Evolutionary conservation across 1,284 basidiomycete genomes (phyloP), one percentile per base, ranked within the genome.

Genomic region (Rhodotorula sp.): DNA sequence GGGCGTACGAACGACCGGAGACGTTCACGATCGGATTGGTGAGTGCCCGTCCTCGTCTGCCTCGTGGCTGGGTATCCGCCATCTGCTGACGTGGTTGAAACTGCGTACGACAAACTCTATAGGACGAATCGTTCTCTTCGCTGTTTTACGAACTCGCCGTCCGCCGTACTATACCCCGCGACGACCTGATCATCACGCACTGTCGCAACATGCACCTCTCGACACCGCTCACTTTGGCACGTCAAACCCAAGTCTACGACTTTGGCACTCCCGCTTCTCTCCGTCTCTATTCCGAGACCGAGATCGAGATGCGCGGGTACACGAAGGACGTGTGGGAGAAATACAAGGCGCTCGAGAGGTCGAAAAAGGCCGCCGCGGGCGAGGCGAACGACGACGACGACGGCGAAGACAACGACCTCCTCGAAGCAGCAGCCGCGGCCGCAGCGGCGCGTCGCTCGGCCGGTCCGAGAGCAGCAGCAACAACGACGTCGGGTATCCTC

Each of bases 261-360:
- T 72, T 69, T 7, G 71, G 71, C n/a, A 72, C 71, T 19, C 68
- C 71, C 23, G 48, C 43, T 2, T 64, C 68, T 2, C 66, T 72
- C 55, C 34, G 50, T 7, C 31, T 69, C 31, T 2, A 14, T 0
- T 3, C 62, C 4, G 49, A 56, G 1, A 23, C 5, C 3, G 34
- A 31, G 7, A 63, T 47, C 3, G 18, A 55, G 5, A 55, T 72
- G 54, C 43, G 38, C 21, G 68, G 59, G 1, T 72, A 69, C 38
- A 65, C 65, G 19, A 7, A 8, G 16, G 55, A 62, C 3, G 56
- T 67, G 1, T 72, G 71, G 71, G 38, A 50, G 5, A 65, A 62
- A n/a, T 55, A 2, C 43, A 62, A 60, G 50, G 50, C 54, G 49
- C 28, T 12, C 21, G 65, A 47, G 21, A 6, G 26, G 0, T 54